Percentiles rank a stretch among this genome's conserved stretches.
phyloP scores from a whole-genome alignment of 192 early-diverging fungal genomes.

The Coemansia sp. region DNA sequence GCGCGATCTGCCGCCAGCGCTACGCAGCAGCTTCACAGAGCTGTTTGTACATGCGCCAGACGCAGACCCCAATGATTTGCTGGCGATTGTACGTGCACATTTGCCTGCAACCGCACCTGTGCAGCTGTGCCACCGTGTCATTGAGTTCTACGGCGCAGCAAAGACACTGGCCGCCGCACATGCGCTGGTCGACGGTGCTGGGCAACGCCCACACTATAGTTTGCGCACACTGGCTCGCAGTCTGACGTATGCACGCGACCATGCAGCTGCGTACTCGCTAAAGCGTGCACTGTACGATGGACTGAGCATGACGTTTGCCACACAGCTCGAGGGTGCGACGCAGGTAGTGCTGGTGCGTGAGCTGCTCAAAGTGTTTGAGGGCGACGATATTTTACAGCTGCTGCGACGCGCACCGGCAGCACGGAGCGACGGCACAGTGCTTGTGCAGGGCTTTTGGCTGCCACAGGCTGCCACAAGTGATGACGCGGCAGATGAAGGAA shows the following conservation, averaged over 20 bases:
- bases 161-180: slow-evolving; percentile 72
- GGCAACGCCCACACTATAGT: slow-evolving; percentile 85
- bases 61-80: slow-evolving; percentile 72
- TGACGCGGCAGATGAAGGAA: slow-evolving; percentile 35
- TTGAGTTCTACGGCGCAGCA: slow-evolving; percentile 76
- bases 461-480: slow-evolving; percentile 32
- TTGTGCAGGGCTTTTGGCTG: slow-evolving; percentile 89
- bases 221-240: slow-evolving; percentile 91
- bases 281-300: slow-evolving; percentile 90
- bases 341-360: slow-evolving; percentile 46
- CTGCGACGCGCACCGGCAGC: slow-evolving; percentile 26
- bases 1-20: slow-evolving; percentile 86
- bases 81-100: slow-evolving; percentile 79
- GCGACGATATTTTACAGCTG: slow-evolving; percentile 31
- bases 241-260: slow-evolving; percentile 74
- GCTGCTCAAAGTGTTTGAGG: slow-evolving; percentile 32
- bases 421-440: slow-evolving; percentile 52
- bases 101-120: slow-evolving; percentile 54
- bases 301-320: slow-evolving; percentile 92
- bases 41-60: slow-evolving; percentile 95
- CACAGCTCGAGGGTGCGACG: slow-evolving; percentile 75
- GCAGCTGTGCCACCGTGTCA: slow-evolving; percentile 58
- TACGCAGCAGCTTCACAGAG: slow-evolving; percentile 92
- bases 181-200: slow-evolving; percentile 83
- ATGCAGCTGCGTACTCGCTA: slow-evolving; percentile 73